These are phyloP conservation scores for Zygotorulaspora chibaensis DNA, from an alignment of 805 yeast species.

Conservation along the genomic window DNA sequence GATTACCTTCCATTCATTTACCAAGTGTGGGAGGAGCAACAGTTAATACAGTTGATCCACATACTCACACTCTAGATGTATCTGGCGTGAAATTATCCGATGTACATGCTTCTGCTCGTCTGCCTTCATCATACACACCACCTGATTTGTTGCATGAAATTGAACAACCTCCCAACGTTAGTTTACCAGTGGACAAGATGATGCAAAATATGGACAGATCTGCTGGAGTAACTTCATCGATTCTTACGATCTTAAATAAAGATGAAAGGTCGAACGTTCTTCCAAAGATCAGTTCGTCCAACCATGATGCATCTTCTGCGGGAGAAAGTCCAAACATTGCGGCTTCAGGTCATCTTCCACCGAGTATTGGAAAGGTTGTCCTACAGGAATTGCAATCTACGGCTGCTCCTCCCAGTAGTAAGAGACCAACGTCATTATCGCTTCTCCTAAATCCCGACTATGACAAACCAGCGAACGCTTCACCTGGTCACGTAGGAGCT, in stretches of 20 bases:
- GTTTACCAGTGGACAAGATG: neutral
- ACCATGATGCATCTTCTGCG: neutral
- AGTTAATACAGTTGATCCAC: conserved; percentile 2
- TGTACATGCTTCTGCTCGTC: neutral
- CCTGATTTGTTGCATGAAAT: neutral
- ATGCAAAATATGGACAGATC: neutral
- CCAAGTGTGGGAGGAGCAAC: conserved; percentile 5
- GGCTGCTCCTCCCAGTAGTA: conserved; percentile 3
- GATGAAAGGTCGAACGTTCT: conserved; percentile 3
- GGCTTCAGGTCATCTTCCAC: conserved; percentile 8
- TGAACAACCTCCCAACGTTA: neutral
- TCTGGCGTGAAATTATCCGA: neutral
- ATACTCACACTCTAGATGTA: neutral
- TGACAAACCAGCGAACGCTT: conserved; percentile 1
- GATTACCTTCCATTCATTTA: conserved; percentile 32
- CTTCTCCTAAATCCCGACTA: conserved; percentile 14
- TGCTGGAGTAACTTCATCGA: conserved; percentile 1
- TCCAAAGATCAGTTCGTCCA: neutral
- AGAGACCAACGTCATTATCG: conserved; percentile 15
- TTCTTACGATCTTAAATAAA: conserved; percentile 7
- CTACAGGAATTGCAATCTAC: conserved; percentile 10
- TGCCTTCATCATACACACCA: neutral
- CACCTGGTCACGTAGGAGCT: neutral
- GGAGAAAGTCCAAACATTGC: no score
- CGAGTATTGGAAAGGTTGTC: conserved; percentile 9